Evolutionary conservation across 176 grass and related monocot species (phyloP).

Genomic region (Elymus sibiricus): DNA sequence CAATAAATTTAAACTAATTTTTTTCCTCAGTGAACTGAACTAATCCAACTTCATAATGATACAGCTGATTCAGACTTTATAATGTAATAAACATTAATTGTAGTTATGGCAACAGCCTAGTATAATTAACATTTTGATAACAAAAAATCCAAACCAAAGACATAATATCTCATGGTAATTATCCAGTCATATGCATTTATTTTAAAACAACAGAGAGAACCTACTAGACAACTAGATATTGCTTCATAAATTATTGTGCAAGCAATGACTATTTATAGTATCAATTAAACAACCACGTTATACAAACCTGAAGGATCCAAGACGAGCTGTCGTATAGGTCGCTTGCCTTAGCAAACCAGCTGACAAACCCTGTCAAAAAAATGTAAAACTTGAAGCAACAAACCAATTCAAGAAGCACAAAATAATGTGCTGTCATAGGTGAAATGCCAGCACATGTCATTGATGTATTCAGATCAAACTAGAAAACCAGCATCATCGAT

Average conservation of each 20-base stretch:
- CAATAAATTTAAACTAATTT: not conserved
- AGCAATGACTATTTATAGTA: not conserved
- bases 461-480: not conserved
- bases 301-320: conserved; percentile 94
- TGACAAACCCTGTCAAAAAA: conserved; percentile 72
- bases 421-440: not conserved
- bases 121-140: not conserved
- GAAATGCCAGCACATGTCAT: not conserved
- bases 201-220: not conserved
- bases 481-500: not conserved
- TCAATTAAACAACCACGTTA: not conserved
- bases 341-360: conserved; percentile 96
- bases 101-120: not conserved
- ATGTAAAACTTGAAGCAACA: conserved; percentile 15
- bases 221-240: not conserved
- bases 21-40: not conserved
- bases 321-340: conserved; percentile 87
- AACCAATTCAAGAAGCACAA: not conserved
- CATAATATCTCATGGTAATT: not conserved
- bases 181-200: not conserved
- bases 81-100: not conserved
- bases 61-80: not conserved
- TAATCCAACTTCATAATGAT: not conserved
- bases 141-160: not conserved
- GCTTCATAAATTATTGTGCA: not conserved